Conservation (phyloP, 345 rosid species). For the Carallia pectinifolia region DNA sequence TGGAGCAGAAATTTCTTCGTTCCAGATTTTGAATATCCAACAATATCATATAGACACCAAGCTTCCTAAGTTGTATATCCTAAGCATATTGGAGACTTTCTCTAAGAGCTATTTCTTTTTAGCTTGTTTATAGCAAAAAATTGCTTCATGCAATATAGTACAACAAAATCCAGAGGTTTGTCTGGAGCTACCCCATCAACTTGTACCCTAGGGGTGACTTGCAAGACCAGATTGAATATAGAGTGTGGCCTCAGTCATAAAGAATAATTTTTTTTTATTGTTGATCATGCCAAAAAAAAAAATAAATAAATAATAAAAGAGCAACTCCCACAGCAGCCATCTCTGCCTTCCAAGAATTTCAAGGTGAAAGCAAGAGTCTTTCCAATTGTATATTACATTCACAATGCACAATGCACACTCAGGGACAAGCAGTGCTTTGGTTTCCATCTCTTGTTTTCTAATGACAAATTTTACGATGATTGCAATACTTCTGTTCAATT, state of each 20-base stretch:
- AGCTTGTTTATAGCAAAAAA: constrained; percentile 31
- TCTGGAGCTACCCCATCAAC: constrained; percentile 33
- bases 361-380: background rate
- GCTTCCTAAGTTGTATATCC: background rate
- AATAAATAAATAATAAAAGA: background rate
- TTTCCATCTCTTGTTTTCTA: background rate
- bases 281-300: background rate
- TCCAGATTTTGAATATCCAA: background rate
- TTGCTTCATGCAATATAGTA: constrained; percentile 28
- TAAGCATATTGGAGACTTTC: constrained; percentile 9
- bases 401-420: no score
- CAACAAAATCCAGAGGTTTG: constrained; percentile 31
- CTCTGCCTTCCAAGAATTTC: constrained; percentile 1
- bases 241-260: background rate
- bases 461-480: background rate
- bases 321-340: background rate
- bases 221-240: constrained; percentile 5
- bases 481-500: background rate
- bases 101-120: constrained; percentile 31
- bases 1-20: background rate
- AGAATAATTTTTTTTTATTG: background rate
- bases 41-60: background rate
- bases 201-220: constrained; percentile 29
- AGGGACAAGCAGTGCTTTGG: no score
- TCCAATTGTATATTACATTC: background rate